These are phyloP conservation scores for Cutaneotrichosporon dermatis DNA, from an alignment of 1,284 basidiomycete species.

Conservation along the genomic window DNA sequence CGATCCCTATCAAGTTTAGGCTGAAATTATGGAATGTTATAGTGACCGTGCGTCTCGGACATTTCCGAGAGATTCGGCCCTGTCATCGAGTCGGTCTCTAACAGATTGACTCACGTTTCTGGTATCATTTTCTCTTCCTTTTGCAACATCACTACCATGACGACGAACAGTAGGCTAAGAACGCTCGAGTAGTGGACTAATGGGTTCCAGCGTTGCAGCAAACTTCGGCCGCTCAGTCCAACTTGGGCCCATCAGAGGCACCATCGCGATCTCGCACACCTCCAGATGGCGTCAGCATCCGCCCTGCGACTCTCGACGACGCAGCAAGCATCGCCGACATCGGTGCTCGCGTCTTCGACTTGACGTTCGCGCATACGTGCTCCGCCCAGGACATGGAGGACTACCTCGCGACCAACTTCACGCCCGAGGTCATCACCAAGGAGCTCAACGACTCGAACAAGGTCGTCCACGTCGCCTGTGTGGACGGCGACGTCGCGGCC, in stretches of 20 bases:
- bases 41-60: too few species aligned
- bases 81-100: too few species aligned
- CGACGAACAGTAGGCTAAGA: background rate
- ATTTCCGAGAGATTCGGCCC: too few species aligned
- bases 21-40: too few species aligned
- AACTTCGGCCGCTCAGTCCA: slow-evolving; percentile 1
- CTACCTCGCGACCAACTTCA: slow-evolving; percentile 15
- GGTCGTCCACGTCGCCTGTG: slow-evolving; percentile 4
- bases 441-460: slow-evolving; percentile 8
- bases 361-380: slow-evolving; percentile 17
- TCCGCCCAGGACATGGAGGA: slow-evolving; percentile 10
- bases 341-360: slow-evolving; percentile 8
- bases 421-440: background rate
- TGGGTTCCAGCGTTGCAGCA: background rate
- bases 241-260: slow-evolving; percentile 7
- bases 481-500: slow-evolving; percentile 3
- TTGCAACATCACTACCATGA: background rate
- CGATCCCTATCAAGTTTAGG: too few species aligned
- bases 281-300: background rate
- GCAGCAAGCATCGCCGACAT: slow-evolving; percentile 8
- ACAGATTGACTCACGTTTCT: too few species aligned
- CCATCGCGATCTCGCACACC: slow-evolving; percentile 6
- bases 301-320: slow-evolving; percentile 32
- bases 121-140: background rate
- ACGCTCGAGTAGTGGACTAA: background rate